These are phyloP conservation scores for Wallacemonas sp. DNA, from an alignment of 208 protist genomes.

Conservation along the genomic window DNA sequence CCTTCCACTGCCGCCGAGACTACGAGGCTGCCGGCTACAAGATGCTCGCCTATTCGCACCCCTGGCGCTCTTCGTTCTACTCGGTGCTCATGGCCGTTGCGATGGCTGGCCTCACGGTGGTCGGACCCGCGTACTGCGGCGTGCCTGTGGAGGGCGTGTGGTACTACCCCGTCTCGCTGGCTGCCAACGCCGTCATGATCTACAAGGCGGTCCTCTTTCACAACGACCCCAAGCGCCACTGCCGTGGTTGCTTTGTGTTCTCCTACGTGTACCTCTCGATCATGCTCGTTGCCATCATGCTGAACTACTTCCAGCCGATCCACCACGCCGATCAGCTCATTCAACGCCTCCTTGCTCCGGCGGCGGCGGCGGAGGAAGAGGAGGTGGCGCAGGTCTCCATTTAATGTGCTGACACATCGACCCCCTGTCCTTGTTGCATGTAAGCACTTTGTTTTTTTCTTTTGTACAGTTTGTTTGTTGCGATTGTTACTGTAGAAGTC, in stretches of 20 bases:
- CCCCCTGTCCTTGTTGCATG: neutral
- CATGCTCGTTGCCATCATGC: conserved; percentile 68
- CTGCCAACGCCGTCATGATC: conserved; percentile 75
- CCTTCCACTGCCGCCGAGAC: conserved; percentile 89
- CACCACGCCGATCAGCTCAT: conserved; percentile 27
- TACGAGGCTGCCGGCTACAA: conserved; percentile 91
- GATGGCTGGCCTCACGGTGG: conserved; percentile 68
- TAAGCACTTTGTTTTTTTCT: conserved; percentile 24
- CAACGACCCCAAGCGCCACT: conserved; percentile 66
- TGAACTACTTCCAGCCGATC: conserved; percentile 81
- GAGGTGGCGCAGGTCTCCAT: neutral
- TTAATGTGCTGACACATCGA: neutral
- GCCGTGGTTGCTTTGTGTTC: conserved; percentile 90
- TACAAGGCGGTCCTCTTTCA: conserved; percentile 89
- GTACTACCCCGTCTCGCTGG: conserved; percentile 68
- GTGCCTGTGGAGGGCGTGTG: conserved; percentile 66
- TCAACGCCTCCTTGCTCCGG: conserved; percentile 21
- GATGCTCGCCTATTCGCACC: conserved; percentile 89
- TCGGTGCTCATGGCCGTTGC: conserved; percentile 71
- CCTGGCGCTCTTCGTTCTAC: conserved; percentile 87
- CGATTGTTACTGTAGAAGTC: too few species aligned
- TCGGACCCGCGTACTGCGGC: conserved; percentile 42
- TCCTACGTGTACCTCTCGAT: conserved; percentile 87
- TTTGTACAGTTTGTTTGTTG: neutral
- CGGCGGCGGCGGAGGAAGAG: neutral